Conservation (phyloP, 1,139 yeast genomes). For the Arxiozyma slooffiae region DNA sequence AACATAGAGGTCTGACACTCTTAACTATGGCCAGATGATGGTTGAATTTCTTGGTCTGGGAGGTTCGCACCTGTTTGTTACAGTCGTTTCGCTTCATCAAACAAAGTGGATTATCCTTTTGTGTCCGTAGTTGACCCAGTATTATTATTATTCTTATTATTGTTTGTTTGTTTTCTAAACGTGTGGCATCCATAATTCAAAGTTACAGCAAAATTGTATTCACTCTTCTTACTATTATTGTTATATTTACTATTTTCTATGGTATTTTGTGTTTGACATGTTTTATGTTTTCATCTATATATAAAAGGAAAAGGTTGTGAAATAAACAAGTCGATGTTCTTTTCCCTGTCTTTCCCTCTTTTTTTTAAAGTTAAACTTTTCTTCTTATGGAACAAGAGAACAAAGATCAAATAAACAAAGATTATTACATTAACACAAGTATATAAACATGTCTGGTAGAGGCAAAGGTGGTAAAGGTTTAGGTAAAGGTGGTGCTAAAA, state of each 20-base stretch:
- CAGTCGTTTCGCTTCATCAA: not conserved
- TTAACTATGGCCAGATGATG: constrained; percentile 1
- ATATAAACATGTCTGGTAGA: constrained; percentile 83
- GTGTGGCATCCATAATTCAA: not conserved
- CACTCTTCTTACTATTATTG: too few relatives aligned
- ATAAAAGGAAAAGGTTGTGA: not conserved
- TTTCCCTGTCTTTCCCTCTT: not conserved
- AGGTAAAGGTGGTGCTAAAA: constrained; percentile 99
- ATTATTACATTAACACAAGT: constrained; percentile 15
- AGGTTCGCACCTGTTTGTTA: constrained; percentile 1
- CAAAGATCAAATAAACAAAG: not conserved
- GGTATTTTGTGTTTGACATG: not conserved
- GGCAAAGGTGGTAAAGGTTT: constrained; percentile 99
- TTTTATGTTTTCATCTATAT: too few relatives aligned
- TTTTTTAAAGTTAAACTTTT: too few relatives aligned
- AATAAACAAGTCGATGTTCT: not conserved
- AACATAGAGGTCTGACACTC: not conserved
- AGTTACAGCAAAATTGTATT: not conserved
- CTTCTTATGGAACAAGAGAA: not conserved
- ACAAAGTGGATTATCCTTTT: not conserved
- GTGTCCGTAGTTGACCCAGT: not conserved
- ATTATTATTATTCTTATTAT: too few relatives aligned
- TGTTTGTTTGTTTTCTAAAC: not conserved
- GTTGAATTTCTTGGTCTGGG: not conserved
- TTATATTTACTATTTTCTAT: too few relatives aligned